Base-by-base conservation (phyloP, 306 rosid genomes). In the Bauhinia variegata region DNA sequence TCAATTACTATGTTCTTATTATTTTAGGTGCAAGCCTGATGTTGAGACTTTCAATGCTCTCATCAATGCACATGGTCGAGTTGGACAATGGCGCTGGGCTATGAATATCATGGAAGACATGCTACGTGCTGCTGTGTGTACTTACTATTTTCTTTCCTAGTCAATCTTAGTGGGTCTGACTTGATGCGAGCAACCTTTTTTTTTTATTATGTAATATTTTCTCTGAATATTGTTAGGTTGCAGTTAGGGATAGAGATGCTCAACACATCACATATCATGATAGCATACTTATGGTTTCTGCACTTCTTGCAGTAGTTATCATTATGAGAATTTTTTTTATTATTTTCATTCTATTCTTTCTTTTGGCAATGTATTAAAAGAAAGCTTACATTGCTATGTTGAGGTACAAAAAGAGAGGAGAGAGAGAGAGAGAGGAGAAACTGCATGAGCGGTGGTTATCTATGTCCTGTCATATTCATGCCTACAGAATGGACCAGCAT, bases 101-200 rank as follows among this genome's bases (percentile, higher is more conserved):
- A 78, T 74, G 91, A 89, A 87, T 84, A 86, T 92, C 80, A 87
- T 92, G 98, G 96, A 92, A 5, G 96, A 82, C 86, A 89, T 92
- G 98, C 79, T 92, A 38, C 87, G 93, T 77, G 91, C 91, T 63
- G 95, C 98, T 92, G 98, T 89, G 88, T 84, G 98, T 92, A 92
- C 82, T 81, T 55, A 72, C 78, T 80, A 84, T 81, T 81, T 81
- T 84, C 85, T 83, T 83, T 70, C 82, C 84, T 87, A 39, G 56
- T 78, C 82, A 79, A 50, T 83, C 71, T 84, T 85, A 70, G 78
- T 80, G 75, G 73, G 75, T 78, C 74, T 64, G 52, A 50, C 55
- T 84, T 81, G 78, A 68, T 82, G 84, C 77, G 82, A 74, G 83
- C 76, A 76, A 18, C 58, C 55, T 54, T 68, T 68, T 67, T 67